Conservation (phyloP, 495 filamentous ascomycete species). For the Astrothelium macrocarpum region DNA sequence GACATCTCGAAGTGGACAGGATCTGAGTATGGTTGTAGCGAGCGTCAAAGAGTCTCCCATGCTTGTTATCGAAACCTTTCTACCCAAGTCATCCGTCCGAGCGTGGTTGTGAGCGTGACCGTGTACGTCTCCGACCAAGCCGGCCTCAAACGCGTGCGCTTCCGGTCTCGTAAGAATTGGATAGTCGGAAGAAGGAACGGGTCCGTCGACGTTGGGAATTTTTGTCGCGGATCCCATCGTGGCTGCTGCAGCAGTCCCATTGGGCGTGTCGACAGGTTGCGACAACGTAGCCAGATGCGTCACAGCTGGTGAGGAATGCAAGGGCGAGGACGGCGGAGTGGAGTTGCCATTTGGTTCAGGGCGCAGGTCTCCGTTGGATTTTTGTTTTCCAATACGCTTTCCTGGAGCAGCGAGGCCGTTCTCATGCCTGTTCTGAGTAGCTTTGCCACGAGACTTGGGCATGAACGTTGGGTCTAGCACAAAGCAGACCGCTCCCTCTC, state of each 20-base stretch:
- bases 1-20: conserved; percentile 88
- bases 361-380: conserved; percentile 53
- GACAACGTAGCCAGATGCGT: conserved; percentile 20
- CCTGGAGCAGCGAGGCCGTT: conserved; percentile 77
- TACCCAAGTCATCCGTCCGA: background rate
- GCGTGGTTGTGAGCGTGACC: background rate
- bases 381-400: conserved; percentile 66
- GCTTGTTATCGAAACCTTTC: conserved; percentile 9
- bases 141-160: conserved; percentile 19
- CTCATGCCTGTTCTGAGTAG: conserved; percentile 60
- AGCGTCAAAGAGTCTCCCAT: conserved; percentile 54
- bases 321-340: conserved; percentile 36
- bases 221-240: background rate
- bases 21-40: conserved; percentile 75
- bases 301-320: conserved; percentile 26
- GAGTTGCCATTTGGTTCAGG: conserved; percentile 50
- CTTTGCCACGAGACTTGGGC: conserved; percentile 51
- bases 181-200: background rate
- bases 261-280: conserved; percentile 14
- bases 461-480: conserved; percentile 32
- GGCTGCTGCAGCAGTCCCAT: background rate
- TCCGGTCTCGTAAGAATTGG: background rate
- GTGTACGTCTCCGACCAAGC: background rate
- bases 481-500: conserved; percentile 2
- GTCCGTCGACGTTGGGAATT: background rate